Evolutionary conservation across 192 early-diverging fungal species (phyloP).

Genomic region (Funneliformis geosporum): DNA sequence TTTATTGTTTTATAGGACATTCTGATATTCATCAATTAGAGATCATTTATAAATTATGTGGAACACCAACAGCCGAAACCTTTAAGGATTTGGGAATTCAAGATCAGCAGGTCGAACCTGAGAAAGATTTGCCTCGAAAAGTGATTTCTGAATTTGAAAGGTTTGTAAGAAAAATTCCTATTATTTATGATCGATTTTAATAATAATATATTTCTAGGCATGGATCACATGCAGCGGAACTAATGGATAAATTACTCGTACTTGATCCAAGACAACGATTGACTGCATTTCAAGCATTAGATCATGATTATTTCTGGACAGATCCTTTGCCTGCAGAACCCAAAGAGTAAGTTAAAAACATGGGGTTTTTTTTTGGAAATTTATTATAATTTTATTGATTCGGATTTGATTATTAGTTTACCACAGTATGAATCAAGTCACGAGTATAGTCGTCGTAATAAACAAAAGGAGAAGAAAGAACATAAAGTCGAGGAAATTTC

Average conservation of each 20-base stretch:
- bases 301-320: conserved; percentile 80
- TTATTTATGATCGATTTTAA: not conserved
- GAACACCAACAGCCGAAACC: conserved; percentile 74
- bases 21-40: conserved; percentile 87
- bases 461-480: conserved; percentile 2
- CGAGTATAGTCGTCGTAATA: conserved; percentile 66
- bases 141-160: conserved; percentile 62
- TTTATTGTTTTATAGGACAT: not conserved
- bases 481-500: not conserved
- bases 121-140: conserved; percentile 50
- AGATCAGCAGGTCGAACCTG: conserved; percentile 51
- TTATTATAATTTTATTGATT: not conserved
- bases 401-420: conserved; percentile 39
- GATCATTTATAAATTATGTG: conserved; percentile 86
- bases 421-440: conserved; percentile 79
- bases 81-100: conserved; percentile 62
- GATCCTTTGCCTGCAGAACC: conserved; percentile 71
- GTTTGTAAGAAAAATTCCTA: conserved; percentile 21
- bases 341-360: conserved; percentile 49
- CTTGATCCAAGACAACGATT: conserved; percentile 75
- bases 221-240: conserved; percentile 62
- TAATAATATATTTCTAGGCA: conserved; percentile 35
- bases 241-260: conserved; percentile 78
- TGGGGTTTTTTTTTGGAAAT: not conserved
- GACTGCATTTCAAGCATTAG: conserved; percentile 73